A percentile compares a stretch with the other conserved stretches of the same genome.
phyloP scores from a whole-genome alignment of 257 asterid species.

The Lantana camara region DNA sequence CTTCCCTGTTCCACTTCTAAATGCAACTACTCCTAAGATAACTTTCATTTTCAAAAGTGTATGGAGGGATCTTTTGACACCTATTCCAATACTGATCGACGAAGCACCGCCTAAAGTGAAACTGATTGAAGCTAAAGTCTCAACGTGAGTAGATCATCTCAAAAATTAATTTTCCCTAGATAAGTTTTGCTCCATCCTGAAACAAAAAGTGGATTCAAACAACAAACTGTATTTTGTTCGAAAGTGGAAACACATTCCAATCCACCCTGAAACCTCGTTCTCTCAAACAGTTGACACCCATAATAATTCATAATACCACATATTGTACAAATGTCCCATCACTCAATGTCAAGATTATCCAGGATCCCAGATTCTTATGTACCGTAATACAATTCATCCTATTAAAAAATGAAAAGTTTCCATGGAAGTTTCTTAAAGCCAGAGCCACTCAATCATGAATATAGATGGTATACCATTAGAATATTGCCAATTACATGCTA shows the following conservation, averaged over 20 bases:
- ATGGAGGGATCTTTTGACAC: too few relatives aligned
- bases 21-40: too few relatives aligned
- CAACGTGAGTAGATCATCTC: background rate
- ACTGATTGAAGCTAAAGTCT: background rate
- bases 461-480: background rate
- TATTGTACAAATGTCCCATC: background rate
- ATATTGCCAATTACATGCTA: background rate
- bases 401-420: conserved; percentile 11
- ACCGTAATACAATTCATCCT: background rate
- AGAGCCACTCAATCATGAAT: background rate
- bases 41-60: too few relatives aligned
- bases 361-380: background rate
- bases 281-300: background rate
- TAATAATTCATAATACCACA: background rate
- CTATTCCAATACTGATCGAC: too few relatives aligned
- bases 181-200: background rate
- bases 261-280: background rate
- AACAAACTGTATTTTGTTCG: background rate
- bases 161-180: background rate
- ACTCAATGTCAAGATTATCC: background rate
- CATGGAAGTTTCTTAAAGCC: background rate
- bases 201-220: background rate
- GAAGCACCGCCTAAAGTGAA: background rate
- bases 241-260: conserved; percentile 1
- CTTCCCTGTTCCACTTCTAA: too few relatives aligned